Evolutionary conservation across 139 green algal species (phyloP).

Genomic region (Chlorella sorokiniana): DNA sequence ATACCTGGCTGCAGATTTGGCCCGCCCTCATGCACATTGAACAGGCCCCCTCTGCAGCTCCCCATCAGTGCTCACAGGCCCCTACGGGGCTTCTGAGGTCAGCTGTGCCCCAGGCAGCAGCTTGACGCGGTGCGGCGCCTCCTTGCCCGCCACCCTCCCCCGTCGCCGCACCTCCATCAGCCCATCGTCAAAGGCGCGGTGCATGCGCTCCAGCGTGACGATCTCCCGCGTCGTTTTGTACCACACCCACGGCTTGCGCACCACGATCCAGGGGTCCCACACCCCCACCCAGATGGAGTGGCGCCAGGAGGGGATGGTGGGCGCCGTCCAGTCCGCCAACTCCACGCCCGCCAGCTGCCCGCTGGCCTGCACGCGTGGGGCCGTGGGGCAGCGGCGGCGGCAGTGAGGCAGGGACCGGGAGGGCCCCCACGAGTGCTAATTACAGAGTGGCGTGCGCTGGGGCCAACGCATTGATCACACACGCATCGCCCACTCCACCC

Average conservation of each 20-base stretch:
- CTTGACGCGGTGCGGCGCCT: neutral
- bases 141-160: neutral
- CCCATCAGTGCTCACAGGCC: too few relatives aligned
- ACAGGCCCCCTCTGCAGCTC: too few relatives aligned
- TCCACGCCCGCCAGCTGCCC: slow-evolving; percentile 62
- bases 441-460: too few relatives aligned
- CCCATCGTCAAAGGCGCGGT: slow-evolving; percentile 82
- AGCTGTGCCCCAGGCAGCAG: neutral
- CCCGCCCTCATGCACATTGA: too few relatives aligned
- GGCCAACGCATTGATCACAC: too few relatives aligned
- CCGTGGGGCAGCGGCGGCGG: neutral
- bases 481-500: too few relatives aligned
- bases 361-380: slow-evolving; percentile 54
- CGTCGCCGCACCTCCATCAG: slow-evolving; percentile 65
- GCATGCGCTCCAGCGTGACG: slow-evolving; percentile 93
- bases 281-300: slow-evolving; percentile 95
- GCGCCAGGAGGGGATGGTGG: slow-evolving; percentile 89
- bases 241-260: slow-evolving; percentile 76
- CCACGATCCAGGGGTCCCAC: slow-evolving; percentile 91
- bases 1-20: too few relatives aligned
- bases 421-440: too few relatives aligned
- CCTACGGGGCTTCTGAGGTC: neutral
- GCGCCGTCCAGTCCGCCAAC: slow-evolving; percentile 82
- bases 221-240: slow-evolving; percentile 89
- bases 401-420: neutral